These are phyloP conservation scores for Populus trichocarpa DNA, from an alignment of 441 rosid species.

Conservation along the genomic window DNA sequence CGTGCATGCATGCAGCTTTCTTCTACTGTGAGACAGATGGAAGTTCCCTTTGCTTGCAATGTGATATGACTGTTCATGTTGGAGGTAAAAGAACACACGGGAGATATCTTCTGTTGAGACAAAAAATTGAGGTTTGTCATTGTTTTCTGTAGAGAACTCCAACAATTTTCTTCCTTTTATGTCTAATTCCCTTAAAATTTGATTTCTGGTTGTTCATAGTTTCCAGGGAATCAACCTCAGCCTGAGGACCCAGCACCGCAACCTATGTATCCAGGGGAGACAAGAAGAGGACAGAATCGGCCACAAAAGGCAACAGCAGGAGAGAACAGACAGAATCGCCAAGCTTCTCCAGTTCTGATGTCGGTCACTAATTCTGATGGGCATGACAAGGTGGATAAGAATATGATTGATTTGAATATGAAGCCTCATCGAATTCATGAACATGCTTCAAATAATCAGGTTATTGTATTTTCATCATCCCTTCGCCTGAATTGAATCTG, in stretches of 20 bases:
- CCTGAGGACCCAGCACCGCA: constrained; percentile 29
- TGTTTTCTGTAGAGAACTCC: not conserved
- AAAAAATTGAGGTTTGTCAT: constrained; percentile 60
- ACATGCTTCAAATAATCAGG: constrained; percentile 53
- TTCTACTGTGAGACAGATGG: constrained; percentile 84
- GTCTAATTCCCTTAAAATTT: not conserved
- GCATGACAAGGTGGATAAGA: constrained; percentile 27
- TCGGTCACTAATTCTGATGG: constrained; percentile 37
- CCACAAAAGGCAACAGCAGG: constrained; percentile 21
- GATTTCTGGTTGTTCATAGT: constrained; percentile 32
- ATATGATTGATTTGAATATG: constrained; percentile 70
- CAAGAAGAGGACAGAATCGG: constrained; percentile 26
- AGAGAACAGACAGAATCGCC: constrained; percentile 33
- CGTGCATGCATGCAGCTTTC: constrained; percentile 48
- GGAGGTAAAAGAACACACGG: constrained; percentile 76
- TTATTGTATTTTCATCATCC: constrained; percentile 8
- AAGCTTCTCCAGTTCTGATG: constrained; percentile 23
- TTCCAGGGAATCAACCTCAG: constrained; percentile 56
- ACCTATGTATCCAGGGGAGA: constrained; percentile 26
- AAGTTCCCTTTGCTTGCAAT: constrained; percentile 74
- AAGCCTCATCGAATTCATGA: constrained; percentile 53
- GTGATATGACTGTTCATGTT: constrained; percentile 76
- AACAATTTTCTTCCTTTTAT: not conserved
- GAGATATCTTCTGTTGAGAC: constrained; percentile 62
- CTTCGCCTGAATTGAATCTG: not conserved